Base-by-base conservation (phyloP, 371 early-diverging fungal species). In the Mucor indicus region DNA sequence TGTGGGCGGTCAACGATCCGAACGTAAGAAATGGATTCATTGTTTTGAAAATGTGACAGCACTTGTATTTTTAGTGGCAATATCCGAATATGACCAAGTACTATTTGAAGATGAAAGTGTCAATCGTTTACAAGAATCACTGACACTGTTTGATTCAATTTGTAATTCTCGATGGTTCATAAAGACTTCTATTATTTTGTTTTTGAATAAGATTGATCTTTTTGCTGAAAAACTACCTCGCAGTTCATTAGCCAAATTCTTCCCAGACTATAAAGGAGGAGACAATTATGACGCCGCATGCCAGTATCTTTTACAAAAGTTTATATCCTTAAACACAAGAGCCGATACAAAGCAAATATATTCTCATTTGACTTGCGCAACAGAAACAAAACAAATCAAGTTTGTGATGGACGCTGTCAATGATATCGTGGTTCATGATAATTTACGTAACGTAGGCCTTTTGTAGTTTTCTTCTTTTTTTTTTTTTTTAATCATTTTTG, bases 21-120 rank as follows among this genome's bases (percentile, higher is more conserved):
- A 92, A 55, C 83, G 98, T 48, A 95, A 93, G 54, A 94, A 94
- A 62, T 96, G 98, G 98, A 81, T 92, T 33, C 95, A 93, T 42
- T 95, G 93, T 48, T 89, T 95, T 64, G 96, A 95, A 57, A 90
- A 90, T 47, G 96, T 97, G 9, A 96, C 95, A 8, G 90, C 96
- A 0, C 84, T 97, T 31, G 70, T 97, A 9, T 97, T 95, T 65
- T 64, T 93, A 47, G 96, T 93, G 7, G 95, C 96, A n/a, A 89
- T 96, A 31, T 81, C 84, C 43, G 96, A 92, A 60, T 97, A 95
- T 64, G 96, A 97, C 57, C 96, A 96, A 66, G 87, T 88, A 23
- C 73, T 97, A 23, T 81, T 90, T 17, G 98, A 97, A 70, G 98
- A 97, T 65, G 88, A 88, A 55, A 84, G 85, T 25, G 85, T 91